These are phyloP conservation scores for Exserohilum turcica DNA, from an alignment of 2,329 filamentous ascomycete species.

Conservation along the genomic window DNA sequence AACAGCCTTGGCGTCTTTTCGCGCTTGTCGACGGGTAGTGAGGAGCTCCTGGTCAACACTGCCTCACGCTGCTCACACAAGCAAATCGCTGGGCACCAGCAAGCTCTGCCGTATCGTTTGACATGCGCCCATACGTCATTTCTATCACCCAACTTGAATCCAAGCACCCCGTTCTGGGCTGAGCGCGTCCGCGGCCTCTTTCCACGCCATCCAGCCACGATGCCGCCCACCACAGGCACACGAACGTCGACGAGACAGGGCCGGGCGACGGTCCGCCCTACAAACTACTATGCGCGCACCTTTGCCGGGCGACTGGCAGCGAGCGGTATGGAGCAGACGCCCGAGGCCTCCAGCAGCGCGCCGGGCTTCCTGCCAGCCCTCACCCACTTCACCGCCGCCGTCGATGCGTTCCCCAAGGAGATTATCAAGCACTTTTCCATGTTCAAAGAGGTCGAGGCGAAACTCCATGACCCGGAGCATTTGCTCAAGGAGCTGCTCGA, in stretches of 20 bases:
- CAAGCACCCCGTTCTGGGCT: constrained; percentile 16
- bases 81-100: constrained; percentile 29
- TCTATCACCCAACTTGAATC: constrained; percentile 22
- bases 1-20: constrained; percentile 27
- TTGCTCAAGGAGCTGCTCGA: constrained; percentile 77
- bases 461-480: constrained; percentile 87
- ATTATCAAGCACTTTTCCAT: constrained; percentile 94
- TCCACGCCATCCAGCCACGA: constrained; percentile 29
- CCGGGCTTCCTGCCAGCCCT: constrained; percentile 68
- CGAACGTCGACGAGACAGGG: constrained; percentile 53
- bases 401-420: constrained; percentile 90
- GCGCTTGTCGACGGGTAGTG: constrained; percentile 13
- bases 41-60: constrained; percentile 21
- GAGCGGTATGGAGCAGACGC: constrained; percentile 47
- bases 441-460: constrained; percentile 96
- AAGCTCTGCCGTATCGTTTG: constrained; percentile 27
- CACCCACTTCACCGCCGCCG: constrained; percentile 84
- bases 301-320: constrained; percentile 48
- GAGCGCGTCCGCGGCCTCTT: constrained; percentile 28
- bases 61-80: constrained; percentile 14
- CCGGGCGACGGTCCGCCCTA: constrained; percentile 53
- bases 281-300: constrained; percentile 59
- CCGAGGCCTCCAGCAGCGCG: constrained; percentile 43
- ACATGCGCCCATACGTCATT: constrained; percentile 38
- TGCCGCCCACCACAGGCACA: constrained; percentile 45